A percentile compares a stretch with the other conserved stretches of the same genome.
Evolutionary conservation across 1,284 basidiomycete species (phyloP).

Genomic region (Chondrostereum purpureum): DNA sequence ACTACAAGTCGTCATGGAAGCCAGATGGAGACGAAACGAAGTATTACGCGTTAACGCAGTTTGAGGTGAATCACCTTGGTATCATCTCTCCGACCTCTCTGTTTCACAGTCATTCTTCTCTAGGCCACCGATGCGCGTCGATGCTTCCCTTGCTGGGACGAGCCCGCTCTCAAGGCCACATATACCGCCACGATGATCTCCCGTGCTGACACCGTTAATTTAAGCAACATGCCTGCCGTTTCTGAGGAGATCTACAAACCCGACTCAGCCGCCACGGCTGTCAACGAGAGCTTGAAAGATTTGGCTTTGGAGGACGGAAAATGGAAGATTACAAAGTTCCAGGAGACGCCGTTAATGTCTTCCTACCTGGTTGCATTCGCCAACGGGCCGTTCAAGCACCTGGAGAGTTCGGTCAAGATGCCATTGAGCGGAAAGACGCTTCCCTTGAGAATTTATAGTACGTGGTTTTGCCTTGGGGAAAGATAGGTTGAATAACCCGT

Average conservation of each 20-base stretch:
- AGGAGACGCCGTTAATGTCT: constrained; percentile 64
- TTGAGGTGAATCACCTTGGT: constrained; percentile 46
- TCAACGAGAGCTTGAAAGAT: constrained; percentile 21
- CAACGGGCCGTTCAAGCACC: constrained; percentile 61
- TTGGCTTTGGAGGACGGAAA: constrained; percentile 23
- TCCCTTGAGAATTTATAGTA: constrained; percentile 67
- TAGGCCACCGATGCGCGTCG: constrained; percentile 69
- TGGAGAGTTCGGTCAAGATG: constrained; percentile 64
- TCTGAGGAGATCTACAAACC: constrained; percentile 1
- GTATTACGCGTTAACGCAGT: constrained; percentile 79
- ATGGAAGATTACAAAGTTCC: constrained; percentile 66
- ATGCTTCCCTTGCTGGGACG: constrained; percentile 90
- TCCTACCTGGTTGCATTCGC: constrained; percentile 80
- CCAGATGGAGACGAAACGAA: constrained; percentile 48
- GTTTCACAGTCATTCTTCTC: neutral
- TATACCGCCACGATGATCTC: constrained; percentile 84
- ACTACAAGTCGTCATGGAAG: constrained; percentile 58
- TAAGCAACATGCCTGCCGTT: constrained; percentile 3
- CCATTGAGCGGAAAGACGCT: constrained; percentile 59
- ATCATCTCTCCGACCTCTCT: neutral
- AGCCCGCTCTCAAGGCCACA: constrained; percentile 88
- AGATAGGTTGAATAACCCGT: constrained; percentile 4
- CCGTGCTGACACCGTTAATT: constrained; percentile 63
- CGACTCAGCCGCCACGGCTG: constrained; percentile 11
- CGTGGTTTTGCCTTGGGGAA: constrained; percentile 34